phyloP scores from a whole-genome alignment of 208 protist species.

The Herpetomonas muscarum region DNA sequence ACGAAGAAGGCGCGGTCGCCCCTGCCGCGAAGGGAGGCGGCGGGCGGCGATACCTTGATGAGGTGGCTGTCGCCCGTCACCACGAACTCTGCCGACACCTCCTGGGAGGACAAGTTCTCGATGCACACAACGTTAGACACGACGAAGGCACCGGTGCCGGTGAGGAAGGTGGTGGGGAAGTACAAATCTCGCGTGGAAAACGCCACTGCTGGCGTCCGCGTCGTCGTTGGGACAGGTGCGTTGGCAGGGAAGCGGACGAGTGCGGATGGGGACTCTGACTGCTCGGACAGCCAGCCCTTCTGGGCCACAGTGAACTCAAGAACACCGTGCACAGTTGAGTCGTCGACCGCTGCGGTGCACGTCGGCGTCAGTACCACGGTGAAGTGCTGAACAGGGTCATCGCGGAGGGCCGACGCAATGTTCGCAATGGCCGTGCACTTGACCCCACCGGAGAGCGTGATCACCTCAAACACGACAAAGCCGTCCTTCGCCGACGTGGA shows the following conservation, averaged over 20 bases:
- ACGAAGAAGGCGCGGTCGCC: slow-evolving; percentile 33
- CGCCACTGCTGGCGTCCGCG: slow-evolving; percentile 5
- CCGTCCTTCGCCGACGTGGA: background rate
- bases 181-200: slow-evolving; percentile 49
- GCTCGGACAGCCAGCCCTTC: background rate
- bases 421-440: slow-evolving; percentile 10
- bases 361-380: slow-evolving; percentile 4
- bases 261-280: background rate
- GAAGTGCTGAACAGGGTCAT: background rate
- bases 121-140: slow-evolving; percentile 66
- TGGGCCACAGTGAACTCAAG: slow-evolving; percentile 9
- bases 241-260: background rate
- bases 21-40: slow-evolving; percentile 7
- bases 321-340: slow-evolving; percentile 2
- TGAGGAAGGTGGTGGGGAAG: slow-evolving; percentile 48
- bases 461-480: slow-evolving; percentile 11
- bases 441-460: slow-evolving; percentile 11
- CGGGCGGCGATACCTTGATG: slow-evolving; percentile 9
- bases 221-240: slow-evolving; percentile 8
- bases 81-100: slow-evolving; percentile 37
- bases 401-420: background rate
- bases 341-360: background rate
- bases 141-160: slow-evolving; percentile 40
- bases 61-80: slow-evolving; percentile 11
- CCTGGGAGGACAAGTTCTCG: slow-evolving; percentile 33